Base-by-base conservation (phyloP, 2,329 filamentous ascomycete species). In the Hortaea werneckii region DNA sequence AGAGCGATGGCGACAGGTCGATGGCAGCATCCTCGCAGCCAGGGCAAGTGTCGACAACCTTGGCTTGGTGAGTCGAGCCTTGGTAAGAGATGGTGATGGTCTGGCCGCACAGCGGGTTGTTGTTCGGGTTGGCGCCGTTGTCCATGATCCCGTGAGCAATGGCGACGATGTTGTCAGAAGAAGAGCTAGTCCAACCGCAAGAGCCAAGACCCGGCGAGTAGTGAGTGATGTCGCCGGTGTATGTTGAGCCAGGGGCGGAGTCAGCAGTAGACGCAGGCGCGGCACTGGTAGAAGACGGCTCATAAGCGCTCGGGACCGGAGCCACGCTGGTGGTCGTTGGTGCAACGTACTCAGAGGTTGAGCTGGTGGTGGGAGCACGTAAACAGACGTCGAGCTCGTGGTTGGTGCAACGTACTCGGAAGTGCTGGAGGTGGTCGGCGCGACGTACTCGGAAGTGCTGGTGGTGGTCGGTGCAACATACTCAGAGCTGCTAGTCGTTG, bases 41-140 rank as follows among this genome's bases (percentile, higher is more conserved):
- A 67, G 77, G 76, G 73, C 86, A 92, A 70, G 85, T 87, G 71
- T 92, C 86, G 43, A 75, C 75, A 50, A 89, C 77, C 3, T 57
- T 74, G 50, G 79, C 85, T 2, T 64, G 70, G 55, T 70, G 62
- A 2, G 72, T 73, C 63, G 76, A 76, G 63, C 83, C 83, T 42
- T 74, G 71, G 37, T 57, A 53, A 37, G 58, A 68, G 68, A 88
- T 78, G 53, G 74, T 80, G 59, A 89, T 76, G 41, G 68, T 78
- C 69, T 79, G 76, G 62, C 79, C 80, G 66, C 87, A 92, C 63
- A 79, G 76, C 41, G 78, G 75, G 72, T 88, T 85, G 55, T 65
- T 69, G 69, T 85, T 87, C 58, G 80, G 58, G 55, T 66, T 65
- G 43, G 40, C 51, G 37, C 39, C 44, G n/a, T 50, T 29, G 49